Base-by-base conservation (phyloP, 2,329 filamentous ascomycete species). In the Ophiocordyceps robertsii region DNA sequence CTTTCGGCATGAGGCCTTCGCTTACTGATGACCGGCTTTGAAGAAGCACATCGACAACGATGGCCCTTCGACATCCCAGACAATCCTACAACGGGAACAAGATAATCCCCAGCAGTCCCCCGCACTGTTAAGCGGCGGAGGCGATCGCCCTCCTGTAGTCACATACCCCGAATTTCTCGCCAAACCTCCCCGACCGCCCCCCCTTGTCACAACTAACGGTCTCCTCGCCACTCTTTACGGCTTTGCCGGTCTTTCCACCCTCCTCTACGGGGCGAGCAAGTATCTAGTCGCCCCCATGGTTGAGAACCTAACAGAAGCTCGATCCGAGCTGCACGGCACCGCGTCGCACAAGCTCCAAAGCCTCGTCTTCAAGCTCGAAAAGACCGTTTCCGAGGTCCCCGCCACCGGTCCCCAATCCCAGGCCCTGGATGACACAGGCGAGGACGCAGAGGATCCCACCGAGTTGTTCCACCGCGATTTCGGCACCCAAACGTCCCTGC, bases 391-490 rank as follows among this genome's bases (percentile, higher is more conserved):
- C 27, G 71, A 73, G 38, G 65, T 84, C 2, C 80, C 82, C 6
- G 48, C 57, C 5, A 29, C 38, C 11, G 17, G 8, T 36, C 53
- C 56, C 12, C 39, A 43, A 9, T 41, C 43, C 9, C 44, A 47
- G 13, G 42, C 48, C 17, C 48, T 50, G 14, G 57, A 56, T 29
- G 65, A 64, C 45, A 52, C 58, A 37, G 71, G 66, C 53, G 71
- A 27, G 9, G 24, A 69, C 24, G 68, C 64, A 44, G 73, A 74
- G 46, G 78, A 82, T 51, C 84, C 85, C 1, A 79, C 81, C 1
- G 84, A 90, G 59, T 73, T 89, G 47, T 92, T 86, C 62, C 84
- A 89, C 59, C 77, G 84, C 38, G 85, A 92, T 55, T 73, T 86
- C 46, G 84, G 83, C 48, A 84, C 84, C 1, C 85, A 92, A 60